Evolutionary conservation across 352 stramenopile species (phyloP).

Genomic region (Pythium utonaiense): DNA sequence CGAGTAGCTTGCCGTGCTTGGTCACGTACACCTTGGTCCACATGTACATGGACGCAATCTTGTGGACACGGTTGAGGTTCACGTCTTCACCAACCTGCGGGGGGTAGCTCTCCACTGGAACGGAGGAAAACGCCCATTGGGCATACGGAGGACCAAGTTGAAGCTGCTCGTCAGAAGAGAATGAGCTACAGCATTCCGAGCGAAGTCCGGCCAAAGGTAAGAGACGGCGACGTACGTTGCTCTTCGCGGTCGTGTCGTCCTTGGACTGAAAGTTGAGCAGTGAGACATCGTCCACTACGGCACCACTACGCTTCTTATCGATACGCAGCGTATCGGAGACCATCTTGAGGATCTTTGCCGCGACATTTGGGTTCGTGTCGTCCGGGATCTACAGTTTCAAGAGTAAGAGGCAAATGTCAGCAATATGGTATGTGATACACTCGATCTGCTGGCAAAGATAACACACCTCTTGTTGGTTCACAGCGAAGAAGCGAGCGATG

Average conservation of each 20-base stretch:
- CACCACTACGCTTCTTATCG: slow-evolving; percentile 51
- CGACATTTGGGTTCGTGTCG: slow-evolving; percentile 57
- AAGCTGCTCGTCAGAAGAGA: slow-evolving; percentile 37
- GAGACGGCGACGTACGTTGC: slow-evolving; percentile 32
- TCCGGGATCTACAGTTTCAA: slow-evolving; percentile 42
- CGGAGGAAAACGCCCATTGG: slow-evolving; percentile 53
- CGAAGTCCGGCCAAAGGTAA: slow-evolving; percentile 11
- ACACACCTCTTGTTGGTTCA: slow-evolving; percentile 52
- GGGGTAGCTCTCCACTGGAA: slow-evolving; percentile 75
- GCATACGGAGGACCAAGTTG: slow-evolving; percentile 67
- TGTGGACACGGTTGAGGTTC: slow-evolving; percentile 69
- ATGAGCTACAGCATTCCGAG: slow-evolving; percentile 9
- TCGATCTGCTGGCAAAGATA: not conserved
- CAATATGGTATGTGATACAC: too few species aligned
- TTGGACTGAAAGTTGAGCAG: slow-evolving; percentile 69
- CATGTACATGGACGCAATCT: slow-evolving; percentile 74
- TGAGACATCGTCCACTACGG: slow-evolving; percentile 60
- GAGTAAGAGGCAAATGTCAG: not conserved
- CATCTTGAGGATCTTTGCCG: slow-evolving; percentile 61
- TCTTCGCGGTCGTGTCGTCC: slow-evolving; percentile 41
- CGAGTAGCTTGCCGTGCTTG: slow-evolving; percentile 61
- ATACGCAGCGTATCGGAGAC: slow-evolving; percentile 71
- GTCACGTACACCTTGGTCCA: slow-evolving; percentile 84
- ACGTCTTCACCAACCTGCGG: slow-evolving; percentile 70
- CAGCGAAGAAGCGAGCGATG: slow-evolving; percentile 68